Evolutionary conservation across 129 eudicot species (phyloP).

Genomic region (Flaveria robusta): DNA sequence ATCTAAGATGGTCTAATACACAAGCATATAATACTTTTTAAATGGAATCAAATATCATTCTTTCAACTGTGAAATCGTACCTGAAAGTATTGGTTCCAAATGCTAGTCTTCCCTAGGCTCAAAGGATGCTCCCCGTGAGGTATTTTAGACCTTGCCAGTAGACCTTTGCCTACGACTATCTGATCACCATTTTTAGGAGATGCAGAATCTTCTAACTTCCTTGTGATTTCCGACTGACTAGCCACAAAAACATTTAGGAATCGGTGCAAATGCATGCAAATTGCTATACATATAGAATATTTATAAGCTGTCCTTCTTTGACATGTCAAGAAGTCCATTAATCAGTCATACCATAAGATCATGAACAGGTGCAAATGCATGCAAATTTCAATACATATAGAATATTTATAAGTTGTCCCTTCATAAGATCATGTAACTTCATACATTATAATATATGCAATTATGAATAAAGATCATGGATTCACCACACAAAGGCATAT

Average conservation of each 20-base stretch:
- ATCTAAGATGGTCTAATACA: constrained; percentile 5
- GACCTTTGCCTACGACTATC: constrained; percentile 48
- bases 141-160: constrained; percentile 71
- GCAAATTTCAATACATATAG: constrained; percentile 13
- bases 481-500: constrained; percentile 12
- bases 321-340: constrained; percentile 13
- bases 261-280: constrained; percentile 20
- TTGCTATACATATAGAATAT: constrained; percentile 4
- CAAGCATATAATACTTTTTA: not conserved
- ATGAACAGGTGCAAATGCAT: constrained; percentile 13
- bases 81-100: constrained; percentile 98
- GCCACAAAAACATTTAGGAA: constrained; percentile 71
- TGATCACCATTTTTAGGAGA: constrained; percentile 50
- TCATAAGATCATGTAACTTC: constrained; percentile 3
- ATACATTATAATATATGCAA: constrained; percentile 8
- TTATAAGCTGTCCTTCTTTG: constrained; percentile 3
- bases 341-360: not conserved
- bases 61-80: constrained; percentile 38
- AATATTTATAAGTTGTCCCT: constrained; percentile 6
- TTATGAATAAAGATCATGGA: not conserved
- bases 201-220: constrained; percentile 65
- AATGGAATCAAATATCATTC: constrained; percentile 7
- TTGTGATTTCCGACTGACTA: constrained; percentile 96
- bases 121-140: constrained; percentile 91
- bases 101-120: constrained; percentile 84